These are phyloP conservation scores for Kluyveromyces sp. DNA, from an alignment of 1,139 yeast genomes.

Conservation along the genomic window DNA sequence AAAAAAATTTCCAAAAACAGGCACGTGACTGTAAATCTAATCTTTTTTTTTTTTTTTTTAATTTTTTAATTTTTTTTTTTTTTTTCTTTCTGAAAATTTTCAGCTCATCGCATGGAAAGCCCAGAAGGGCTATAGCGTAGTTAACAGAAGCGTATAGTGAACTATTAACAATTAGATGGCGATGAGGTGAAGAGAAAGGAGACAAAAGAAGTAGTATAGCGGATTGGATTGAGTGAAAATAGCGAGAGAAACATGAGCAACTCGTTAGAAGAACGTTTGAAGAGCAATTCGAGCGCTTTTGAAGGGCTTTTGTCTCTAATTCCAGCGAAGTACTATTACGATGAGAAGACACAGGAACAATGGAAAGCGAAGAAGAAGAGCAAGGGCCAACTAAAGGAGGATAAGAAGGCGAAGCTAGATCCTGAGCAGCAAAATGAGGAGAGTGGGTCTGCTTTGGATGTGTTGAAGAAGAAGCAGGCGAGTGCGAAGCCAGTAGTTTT, in stretches of 20 bases:
- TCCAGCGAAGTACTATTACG: constrained; percentile 88
- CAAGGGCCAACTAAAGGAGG: constrained; percentile 55
- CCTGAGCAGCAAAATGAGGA: constrained; percentile 50
- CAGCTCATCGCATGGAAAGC: constrained; percentile 1
- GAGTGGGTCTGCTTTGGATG: constrained; percentile 62
- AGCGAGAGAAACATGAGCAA: constrained; percentile 21
- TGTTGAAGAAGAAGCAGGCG: constrained; percentile 47
- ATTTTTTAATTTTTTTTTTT: no score
- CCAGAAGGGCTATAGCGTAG: neutral
- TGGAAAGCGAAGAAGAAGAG: constrained; percentile 81
- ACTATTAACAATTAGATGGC: no score
- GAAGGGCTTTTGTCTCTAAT: constrained; percentile 84
- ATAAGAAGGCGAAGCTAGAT: constrained; percentile 66
- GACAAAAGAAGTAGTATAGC: neutral
- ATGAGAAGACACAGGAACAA: constrained; percentile 66
- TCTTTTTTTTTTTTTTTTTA: no score
- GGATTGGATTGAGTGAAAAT: neutral
- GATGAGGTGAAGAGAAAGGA: neutral
- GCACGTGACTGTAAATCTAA: no score
- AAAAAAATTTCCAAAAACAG: no score
- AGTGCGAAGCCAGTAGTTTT: constrained; percentile 52
- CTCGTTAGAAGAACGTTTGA: constrained; percentile 59
- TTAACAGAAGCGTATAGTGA: neutral
- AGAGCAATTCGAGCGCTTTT: constrained; percentile 79
- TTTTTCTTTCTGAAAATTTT: neutral